Evolutionary conservation across 83 land plant genomes (phyloP), one percentile per base, ranked within the genome.

Genomic region (Picea engelmannii): DNA sequence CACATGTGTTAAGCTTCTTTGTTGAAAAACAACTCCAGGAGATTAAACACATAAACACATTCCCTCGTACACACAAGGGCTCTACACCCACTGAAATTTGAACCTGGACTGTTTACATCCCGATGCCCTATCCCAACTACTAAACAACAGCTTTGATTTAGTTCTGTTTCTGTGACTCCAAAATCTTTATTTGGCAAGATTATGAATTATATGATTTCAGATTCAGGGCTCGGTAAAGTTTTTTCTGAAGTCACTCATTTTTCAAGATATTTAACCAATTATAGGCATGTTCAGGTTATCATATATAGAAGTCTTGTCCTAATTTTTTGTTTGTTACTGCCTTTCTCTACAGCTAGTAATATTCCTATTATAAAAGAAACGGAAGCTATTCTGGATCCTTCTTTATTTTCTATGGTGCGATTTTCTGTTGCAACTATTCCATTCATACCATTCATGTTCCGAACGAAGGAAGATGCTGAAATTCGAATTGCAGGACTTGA

Each of bases 331-430:
- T 38, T 61, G 21, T 44, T 42, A 64, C 27, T 24, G 8, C 31
- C 75, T 75, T 27, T 38, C 38, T 81, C 67, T 87, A 64, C 87
- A 94, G 96, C 97, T 31, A 94, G 96, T 81, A 86, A 86, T 75
- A 91, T 93, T 79, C 88, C 97, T 7, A 89, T 95, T 21, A n/a
- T 94, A 58, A 94, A 96, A 83, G 93, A 89, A 81, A 86, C 91
- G 78, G 90, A 93, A 82, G 88, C 69, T 42, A 64, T 89, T 23
- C 78, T 89, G 77, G 98, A 94, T 63, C 97, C 96, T 6, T 87
- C 94, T 49, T 78, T 89, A 42, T 95, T 96, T 85, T 87, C 90
- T 55, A 84, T 87, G 52, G 91, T 89, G 59, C 89, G 98, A 23
- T 96, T 94, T 83, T 81, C 81, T 12, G 47, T 95, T 35, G 81